phyloP scores from a whole-genome alignment of 2,329 filamentous ascomycete species.

The Fusarium foetens region DNA sequence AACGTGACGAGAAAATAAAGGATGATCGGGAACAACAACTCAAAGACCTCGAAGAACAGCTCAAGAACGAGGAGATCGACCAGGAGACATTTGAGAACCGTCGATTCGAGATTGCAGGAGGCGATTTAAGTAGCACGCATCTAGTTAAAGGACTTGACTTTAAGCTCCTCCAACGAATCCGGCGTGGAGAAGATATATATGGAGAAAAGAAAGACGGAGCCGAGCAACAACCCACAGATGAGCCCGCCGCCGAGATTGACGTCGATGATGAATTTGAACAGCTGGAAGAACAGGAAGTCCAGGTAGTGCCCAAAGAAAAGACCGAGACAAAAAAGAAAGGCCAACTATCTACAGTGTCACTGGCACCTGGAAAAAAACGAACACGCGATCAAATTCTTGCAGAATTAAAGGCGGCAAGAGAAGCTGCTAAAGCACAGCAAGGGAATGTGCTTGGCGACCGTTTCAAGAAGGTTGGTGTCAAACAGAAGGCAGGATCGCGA shows the following conservation, averaged over 20 bases:
- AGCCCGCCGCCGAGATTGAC: slow-evolving; percentile 47
- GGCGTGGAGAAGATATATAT: slow-evolving; percentile 75
- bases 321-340: slow-evolving; percentile 66
- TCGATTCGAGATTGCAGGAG: slow-evolving; percentile 81
- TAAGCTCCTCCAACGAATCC: slow-evolving; percentile 76
- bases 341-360: slow-evolving; percentile 63
- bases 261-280: slow-evolving; percentile 75
- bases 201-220: slow-evolving; percentile 47
- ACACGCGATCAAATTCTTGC: slow-evolving; percentile 74
- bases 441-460: slow-evolving; percentile 65
- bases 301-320: slow-evolving; percentile 62
- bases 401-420: slow-evolving; percentile 71
- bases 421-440: slow-evolving; percentile 66
- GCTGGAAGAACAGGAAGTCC: slow-evolving; percentile 65
- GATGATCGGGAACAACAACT: slow-evolving; percentile 72
- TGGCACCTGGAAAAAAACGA: slow-evolving; percentile 68
- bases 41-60: slow-evolving; percentile 80
- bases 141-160: slow-evolving; percentile 93
- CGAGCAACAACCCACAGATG: slow-evolving; percentile 45
- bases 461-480: slow-evolving; percentile 73
- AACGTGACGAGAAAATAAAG: slow-evolving; percentile 64
- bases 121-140: slow-evolving; percentile 83
- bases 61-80: slow-evolving; percentile 87
- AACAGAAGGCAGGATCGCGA: slow-evolving; percentile 63
- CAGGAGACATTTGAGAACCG: slow-evolving; percentile 79